Evolutionary conservation across 345 rosid genomes (phyloP).

Genomic region (Geranium brycei): DNA sequence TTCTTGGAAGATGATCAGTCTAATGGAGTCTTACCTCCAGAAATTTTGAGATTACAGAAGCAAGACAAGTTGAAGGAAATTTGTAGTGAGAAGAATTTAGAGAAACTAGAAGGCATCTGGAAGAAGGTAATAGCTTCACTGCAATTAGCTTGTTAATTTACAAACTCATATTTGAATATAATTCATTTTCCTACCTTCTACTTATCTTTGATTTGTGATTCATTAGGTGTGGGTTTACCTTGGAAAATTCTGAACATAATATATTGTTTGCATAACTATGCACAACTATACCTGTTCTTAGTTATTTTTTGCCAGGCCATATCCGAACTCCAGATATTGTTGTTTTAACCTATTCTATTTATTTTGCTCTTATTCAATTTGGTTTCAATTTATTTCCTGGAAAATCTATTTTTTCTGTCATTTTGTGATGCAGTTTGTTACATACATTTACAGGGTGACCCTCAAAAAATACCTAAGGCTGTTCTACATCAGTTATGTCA

Average conservation of each 20-base stretch:
- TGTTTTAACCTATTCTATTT: neutral
- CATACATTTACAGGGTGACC: conserved; percentile 50
- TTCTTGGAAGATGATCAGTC: conserved; percentile 40
- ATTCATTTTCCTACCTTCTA: neutral
- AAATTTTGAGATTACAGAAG: conserved; percentile 50
- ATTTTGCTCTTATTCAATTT: neutral
- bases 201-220: neutral
- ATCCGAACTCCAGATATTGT: neutral
- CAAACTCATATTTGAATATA: neutral
- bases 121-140: conserved; percentile 50
- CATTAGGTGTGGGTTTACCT: neutral
- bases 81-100: conserved; percentile 46
- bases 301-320: neutral
- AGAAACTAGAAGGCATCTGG: conserved; percentile 80
- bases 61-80: conserved; percentile 54
- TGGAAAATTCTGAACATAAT: neutral
- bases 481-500: conserved; percentile 86
- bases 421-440: neutral
- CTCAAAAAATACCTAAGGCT: conserved; percentile 63
- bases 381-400: neutral
- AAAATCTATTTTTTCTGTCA: neutral
- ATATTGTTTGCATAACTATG: too few relatives aligned
- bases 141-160: conserved; percentile 7
- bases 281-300: neutral
- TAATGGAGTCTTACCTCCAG: conserved; percentile 29